Evolutionary conservation across 2,329 filamentous ascomycete species (phyloP).

Genomic region (Aspergillus vadensis): DNA sequence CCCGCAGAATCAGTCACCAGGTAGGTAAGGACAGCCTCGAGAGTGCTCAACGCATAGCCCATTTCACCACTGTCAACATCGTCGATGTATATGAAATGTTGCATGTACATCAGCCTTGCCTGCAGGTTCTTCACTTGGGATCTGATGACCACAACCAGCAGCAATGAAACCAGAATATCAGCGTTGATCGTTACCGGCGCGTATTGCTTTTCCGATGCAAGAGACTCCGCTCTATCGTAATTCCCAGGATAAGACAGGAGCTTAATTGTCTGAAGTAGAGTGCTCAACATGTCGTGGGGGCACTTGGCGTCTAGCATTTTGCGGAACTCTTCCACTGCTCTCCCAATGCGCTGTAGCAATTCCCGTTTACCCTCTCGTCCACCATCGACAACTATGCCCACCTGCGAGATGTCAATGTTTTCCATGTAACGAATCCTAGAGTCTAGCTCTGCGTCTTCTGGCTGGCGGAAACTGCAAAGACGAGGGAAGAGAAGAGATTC

Average conservation of each 20-base stretch:
- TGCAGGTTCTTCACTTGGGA: slow-evolving; percentile 86
- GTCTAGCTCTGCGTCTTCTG: slow-evolving; percentile 85
- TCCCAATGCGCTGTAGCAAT: slow-evolving; percentile 72
- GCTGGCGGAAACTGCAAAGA: slow-evolving; percentile 72
- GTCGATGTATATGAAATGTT: slow-evolving; percentile 96
- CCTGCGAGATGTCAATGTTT: slow-evolving; percentile 88
- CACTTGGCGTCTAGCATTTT: slow-evolving; percentile 76
- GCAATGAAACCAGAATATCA: slow-evolving; percentile 86
- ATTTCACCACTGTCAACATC: slow-evolving; percentile 96
- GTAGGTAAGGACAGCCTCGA: slow-evolving; percentile 91
- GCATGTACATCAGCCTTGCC: slow-evolving; percentile 88
- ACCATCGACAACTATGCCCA: slow-evolving; percentile 83
- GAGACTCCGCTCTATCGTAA: slow-evolving; percentile 42
- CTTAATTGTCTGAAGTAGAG: slow-evolving; percentile 79
- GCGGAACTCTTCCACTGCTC: slow-evolving; percentile 84
- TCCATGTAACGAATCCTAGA: slow-evolving; percentile 90
- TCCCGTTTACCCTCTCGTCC: slow-evolving; percentile 78
- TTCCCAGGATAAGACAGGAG: slow-evolving; percentile 69
- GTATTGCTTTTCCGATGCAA: slow-evolving; percentile 54
- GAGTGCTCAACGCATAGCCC: slow-evolving; percentile 92
- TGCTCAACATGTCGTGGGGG: slow-evolving; percentile 86
- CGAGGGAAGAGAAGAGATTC: slow-evolving; percentile 79
- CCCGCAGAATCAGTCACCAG: slow-evolving; percentile 79
- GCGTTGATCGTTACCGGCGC: slow-evolving; percentile 72
- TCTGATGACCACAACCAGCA: slow-evolving; percentile 89